phyloP scores from a whole-genome alignment of 345 rosid genomes.

The Melaleuca alternifolia region DNA sequence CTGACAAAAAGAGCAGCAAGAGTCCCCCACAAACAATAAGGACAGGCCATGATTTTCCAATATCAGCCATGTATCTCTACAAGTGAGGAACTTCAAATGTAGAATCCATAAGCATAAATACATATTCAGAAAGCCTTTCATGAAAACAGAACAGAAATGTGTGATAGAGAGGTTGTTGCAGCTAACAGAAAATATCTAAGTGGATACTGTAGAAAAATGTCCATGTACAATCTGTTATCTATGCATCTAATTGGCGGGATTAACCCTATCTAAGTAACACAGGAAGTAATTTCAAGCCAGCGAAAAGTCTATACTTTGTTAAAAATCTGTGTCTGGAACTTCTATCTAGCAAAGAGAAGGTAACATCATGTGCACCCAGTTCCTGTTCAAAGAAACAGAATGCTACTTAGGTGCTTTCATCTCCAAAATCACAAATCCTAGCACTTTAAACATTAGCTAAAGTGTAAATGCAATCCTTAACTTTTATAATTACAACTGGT shows the following conservation, averaged over 20 bases:
- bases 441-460: not conserved
- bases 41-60: conserved; percentile 94
- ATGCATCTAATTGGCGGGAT: not conserved
- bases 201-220: not conserved
- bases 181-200: not conserved
- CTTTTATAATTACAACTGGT: not conserved
- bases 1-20: conserved; percentile 74
- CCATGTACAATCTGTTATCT: not conserved
- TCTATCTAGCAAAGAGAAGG: not conserved
- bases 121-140: not conserved
- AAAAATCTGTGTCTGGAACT: not conserved
- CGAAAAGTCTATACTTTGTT: not conserved
- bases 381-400: not conserved
- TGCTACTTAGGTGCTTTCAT: not conserved
- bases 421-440: not conserved
- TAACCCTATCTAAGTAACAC: not conserved
- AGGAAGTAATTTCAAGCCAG: not conserved
- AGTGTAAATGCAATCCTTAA: not conserved
- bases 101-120: not conserved
- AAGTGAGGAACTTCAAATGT: not conserved
- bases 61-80: conserved; percentile 95
- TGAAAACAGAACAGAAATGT: not conserved
- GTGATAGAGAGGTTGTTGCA: not conserved
- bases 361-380: not conserved
- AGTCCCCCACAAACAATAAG: conserved; percentile 93